Evolutionary conservation across 495 filamentous ascomycete species (phyloP).

Genomic region (Mytilinidion resinicola): DNA sequence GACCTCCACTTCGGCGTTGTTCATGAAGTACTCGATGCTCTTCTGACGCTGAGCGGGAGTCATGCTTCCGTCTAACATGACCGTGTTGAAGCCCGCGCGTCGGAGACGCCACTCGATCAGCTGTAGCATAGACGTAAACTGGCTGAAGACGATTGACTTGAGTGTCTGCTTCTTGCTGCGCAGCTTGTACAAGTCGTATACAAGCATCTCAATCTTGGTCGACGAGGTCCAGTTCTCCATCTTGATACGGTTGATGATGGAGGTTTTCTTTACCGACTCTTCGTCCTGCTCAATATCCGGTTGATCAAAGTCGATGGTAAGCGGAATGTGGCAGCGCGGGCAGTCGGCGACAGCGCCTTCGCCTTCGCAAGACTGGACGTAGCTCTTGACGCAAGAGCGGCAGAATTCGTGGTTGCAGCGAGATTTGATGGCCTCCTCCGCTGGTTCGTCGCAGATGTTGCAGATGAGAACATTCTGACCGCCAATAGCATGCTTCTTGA

Average conservation of each 20-base stretch:
- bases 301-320: constrained; percentile 87
- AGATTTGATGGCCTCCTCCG: constrained; percentile 88
- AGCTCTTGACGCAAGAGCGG: constrained; percentile 78
- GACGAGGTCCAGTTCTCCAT: constrained; percentile 98
- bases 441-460: constrained; percentile 88
- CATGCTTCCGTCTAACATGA: constrained; percentile 97
- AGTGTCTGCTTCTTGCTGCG: constrained; percentile 83
- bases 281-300: constrained; percentile 88
- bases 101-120: constrained; percentile 91
- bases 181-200: constrained; percentile 85
- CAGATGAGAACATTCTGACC: constrained; percentile 90
- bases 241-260: constrained; percentile 93
- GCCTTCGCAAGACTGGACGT: constrained; percentile 64
- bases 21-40: constrained; percentile 94
- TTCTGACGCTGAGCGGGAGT: constrained; percentile 84
- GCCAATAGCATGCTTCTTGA: constrained; percentile 79
- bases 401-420: constrained; percentile 94
- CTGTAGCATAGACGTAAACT: constrained; percentile 68
- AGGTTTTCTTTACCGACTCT: constrained; percentile 75
- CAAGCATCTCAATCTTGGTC: constrained; percentile 92
- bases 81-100: constrained; percentile 90
- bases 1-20: constrained; percentile 81
- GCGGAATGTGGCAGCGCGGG: constrained; percentile 81
- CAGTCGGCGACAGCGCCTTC: constrained; percentile 62
- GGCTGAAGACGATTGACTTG: constrained; percentile 76